These are phyloP conservation scores for Parastagonospora avenae DNA, from an alignment of 2,329 filamentous ascomycete species.

Conservation along the genomic window DNA sequence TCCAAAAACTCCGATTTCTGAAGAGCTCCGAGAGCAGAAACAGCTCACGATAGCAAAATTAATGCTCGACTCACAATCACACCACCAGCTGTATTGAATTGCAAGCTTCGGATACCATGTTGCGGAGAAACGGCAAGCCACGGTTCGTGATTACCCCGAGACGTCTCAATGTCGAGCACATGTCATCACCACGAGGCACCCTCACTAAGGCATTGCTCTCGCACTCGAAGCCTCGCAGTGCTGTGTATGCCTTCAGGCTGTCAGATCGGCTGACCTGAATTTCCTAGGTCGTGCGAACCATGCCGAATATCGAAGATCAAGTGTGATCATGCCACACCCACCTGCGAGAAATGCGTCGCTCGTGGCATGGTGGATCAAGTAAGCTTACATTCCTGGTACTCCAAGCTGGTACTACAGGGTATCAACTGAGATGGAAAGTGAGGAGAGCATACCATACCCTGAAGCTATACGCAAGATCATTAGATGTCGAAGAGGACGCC, in stretches of 20 bases:
- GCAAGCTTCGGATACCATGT: conserved; percentile 18
- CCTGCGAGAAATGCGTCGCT: conserved; percentile 40
- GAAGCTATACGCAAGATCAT: too few relatives aligned
- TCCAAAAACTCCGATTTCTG: too few relatives aligned
- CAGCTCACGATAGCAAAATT: background rate
- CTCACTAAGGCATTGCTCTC: too few relatives aligned
- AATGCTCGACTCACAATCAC: background rate
- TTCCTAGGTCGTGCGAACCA: conserved; percentile 40
- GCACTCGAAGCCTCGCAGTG: too few relatives aligned
- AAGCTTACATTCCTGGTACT: conserved; percentile 7
- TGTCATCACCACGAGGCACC: too few relatives aligned
- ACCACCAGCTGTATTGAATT: background rate
- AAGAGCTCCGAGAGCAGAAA: background rate
- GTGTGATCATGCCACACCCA: conserved; percentile 43
- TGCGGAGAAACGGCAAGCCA: conserved; percentile 45
- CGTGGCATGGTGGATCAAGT: conserved; percentile 43
- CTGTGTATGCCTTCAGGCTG: background rate
- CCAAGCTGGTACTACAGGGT: too few relatives aligned
- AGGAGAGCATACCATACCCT: too few relatives aligned
- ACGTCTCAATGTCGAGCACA: background rate
- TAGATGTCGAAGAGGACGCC: too few relatives aligned
- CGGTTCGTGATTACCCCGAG: conserved; percentile 26
- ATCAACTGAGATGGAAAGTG: too few relatives aligned
- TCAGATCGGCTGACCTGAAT: conserved; percentile 17
- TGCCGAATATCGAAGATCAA: conserved; percentile 44